phyloP scores from a whole-genome alignment of 305 asterid species.

The Andrographis paniculata region DNA sequence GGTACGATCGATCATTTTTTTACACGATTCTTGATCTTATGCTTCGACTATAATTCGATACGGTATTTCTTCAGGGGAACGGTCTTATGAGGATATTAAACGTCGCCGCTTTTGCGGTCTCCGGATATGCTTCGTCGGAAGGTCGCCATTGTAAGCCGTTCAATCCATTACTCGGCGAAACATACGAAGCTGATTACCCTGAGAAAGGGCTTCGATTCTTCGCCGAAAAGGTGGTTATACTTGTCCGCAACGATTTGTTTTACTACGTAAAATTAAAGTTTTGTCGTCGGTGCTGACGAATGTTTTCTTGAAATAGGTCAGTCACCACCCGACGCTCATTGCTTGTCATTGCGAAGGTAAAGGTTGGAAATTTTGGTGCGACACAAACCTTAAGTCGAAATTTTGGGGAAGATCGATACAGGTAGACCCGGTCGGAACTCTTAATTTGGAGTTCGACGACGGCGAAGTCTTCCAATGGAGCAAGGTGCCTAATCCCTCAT shows the following conservation, averaged over 20 bases:
- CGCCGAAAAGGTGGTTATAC: conserved; percentile 90
- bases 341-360: conserved; percentile 95
- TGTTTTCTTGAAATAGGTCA: conserved; percentile 52
- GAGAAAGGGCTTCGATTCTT: conserved; percentile 84
- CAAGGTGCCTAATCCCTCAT: conserved; percentile 42
- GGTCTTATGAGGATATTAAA: conserved; percentile 67
- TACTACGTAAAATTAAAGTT: too few species aligned
- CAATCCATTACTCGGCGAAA: conserved; percentile 93
- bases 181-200: conserved; percentile 93
- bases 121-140: conserved; percentile 97
- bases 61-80: conserved; percentile 53
- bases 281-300: conserved; percentile 14
- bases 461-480: conserved; percentile 93
- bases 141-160: conserved; percentile 92
- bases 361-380: conserved; percentile 94
- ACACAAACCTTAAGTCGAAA: conserved; percentile 76
- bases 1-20: conserved; percentile 39
- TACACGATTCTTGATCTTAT: neutral
- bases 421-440: conserved; percentile 84
- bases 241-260: too few species aligned
- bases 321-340: conserved; percentile 94
- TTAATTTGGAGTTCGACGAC: conserved; percentile 76
- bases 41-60: neutral
- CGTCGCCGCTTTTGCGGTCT: conserved; percentile 94
- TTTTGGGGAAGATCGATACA: conserved; percentile 98